These are phyloP conservation scores for Micractinium sp. DNA, from an alignment of 139 green algal species.

Conservation along the genomic window DNA sequence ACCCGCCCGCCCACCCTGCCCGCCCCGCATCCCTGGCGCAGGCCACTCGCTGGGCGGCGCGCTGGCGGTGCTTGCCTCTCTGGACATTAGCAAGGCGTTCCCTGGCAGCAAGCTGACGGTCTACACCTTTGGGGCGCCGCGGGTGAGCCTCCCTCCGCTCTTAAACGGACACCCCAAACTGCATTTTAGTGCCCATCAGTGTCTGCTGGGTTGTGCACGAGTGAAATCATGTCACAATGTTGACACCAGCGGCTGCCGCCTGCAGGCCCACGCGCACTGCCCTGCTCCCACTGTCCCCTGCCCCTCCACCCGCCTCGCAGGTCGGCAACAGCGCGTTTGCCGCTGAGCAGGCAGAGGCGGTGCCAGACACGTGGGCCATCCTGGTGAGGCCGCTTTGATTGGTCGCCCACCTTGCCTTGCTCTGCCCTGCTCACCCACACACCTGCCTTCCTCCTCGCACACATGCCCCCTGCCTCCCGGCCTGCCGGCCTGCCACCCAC, in stretches of 20 bases:
- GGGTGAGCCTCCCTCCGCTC: background rate
- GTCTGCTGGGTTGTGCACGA: too few relatives aligned
- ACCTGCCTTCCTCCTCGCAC: too few relatives aligned
- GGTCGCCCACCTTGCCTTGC: too few relatives aligned
- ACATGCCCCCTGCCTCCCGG: too few relatives aligned
- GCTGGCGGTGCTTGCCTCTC: slow-evolving; percentile 14
- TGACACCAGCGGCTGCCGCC: background rate
- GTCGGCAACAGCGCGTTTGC: slow-evolving; percentile 28
- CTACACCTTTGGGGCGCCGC: background rate
- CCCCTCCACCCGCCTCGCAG: background rate
- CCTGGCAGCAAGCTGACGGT: background rate
- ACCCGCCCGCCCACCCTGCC: too few relatives aligned
- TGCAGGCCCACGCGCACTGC: too few relatives aligned
- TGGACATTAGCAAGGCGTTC: background rate
- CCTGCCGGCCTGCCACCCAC: too few relatives aligned
- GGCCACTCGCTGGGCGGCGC: slow-evolving; percentile 27
- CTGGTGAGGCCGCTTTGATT: too few relatives aligned
- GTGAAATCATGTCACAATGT: background rate
- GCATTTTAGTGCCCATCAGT: too few relatives aligned
- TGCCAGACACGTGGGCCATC: slow-evolving; percentile 12
- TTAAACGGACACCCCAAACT: too few relatives aligned
- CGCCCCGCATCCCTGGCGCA: background rate
- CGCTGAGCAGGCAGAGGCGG: background rate
- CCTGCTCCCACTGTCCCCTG: too few relatives aligned
- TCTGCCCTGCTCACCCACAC: too few relatives aligned